Percentiles rank a stretch among this genome's conserved stretches.
phyloP scores from a whole-genome alignment of 202 grass and related monocot genomes.

The Setaria viridis region DNA sequence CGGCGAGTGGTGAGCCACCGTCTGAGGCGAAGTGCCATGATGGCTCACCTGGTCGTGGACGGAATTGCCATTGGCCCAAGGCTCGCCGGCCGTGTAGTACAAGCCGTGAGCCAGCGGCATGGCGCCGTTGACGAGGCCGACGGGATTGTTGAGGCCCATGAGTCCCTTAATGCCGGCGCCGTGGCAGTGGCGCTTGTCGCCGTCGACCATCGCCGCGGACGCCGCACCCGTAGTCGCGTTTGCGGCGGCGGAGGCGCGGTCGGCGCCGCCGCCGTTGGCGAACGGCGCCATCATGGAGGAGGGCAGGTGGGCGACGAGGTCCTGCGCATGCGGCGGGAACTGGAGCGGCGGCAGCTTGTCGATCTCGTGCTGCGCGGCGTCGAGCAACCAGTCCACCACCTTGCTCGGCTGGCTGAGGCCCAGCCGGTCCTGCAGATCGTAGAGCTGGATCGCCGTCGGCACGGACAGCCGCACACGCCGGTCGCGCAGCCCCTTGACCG shows the following conservation, averaged over 20 bases:
- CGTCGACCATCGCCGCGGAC: constrained; percentile 13
- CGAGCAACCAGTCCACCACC: constrained; percentile 89
- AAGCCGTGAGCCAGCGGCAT: constrained; percentile 53
- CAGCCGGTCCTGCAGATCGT: constrained; percentile 95
- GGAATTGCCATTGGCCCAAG: constrained; percentile 38
- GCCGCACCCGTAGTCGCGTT: background rate
- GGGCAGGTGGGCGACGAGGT: constrained; percentile 50
- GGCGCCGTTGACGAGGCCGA: constrained; percentile 42
- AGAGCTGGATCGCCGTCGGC: constrained; percentile 89
- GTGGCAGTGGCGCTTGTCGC: constrained; percentile 23
- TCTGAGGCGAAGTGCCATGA: constrained; percentile 30
- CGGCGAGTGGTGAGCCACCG: constrained; percentile 34
- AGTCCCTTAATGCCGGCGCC: constrained; percentile 45
- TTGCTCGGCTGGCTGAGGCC: constrained; percentile 95
- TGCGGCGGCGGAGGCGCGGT: background rate
- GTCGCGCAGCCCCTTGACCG: constrained; percentile 83
- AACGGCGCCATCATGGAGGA: constrained; percentile 50
- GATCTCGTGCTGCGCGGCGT: constrained; percentile 84
- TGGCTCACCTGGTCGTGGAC: constrained; percentile 41
- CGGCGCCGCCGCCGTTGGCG: background rate
- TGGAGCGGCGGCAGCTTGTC: constrained; percentile 88
- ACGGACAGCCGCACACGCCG: constrained; percentile 87
- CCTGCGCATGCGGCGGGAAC: constrained; percentile 59
- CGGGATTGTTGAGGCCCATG: constrained; percentile 50
- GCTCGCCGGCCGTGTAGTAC: constrained; percentile 39